Base-by-base conservation (phyloP, 2,329 filamentous ascomycete species). In the Colletotrichum somersetense region DNA sequence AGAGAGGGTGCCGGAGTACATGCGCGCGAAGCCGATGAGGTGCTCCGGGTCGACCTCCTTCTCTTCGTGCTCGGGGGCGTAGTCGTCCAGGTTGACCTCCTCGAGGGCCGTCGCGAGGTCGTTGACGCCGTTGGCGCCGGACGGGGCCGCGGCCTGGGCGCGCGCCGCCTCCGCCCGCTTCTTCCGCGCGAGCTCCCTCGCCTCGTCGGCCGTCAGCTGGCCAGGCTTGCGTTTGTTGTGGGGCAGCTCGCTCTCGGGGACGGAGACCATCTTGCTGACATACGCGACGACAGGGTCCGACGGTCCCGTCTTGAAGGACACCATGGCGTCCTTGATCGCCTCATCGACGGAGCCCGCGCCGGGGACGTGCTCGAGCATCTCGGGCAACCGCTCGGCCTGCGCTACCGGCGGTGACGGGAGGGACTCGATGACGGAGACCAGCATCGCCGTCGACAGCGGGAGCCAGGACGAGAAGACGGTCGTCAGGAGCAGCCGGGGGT, bases 251-350 rank as follows among this genome's bases (percentile, higher is more conserved):
- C 94, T 98, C 78, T 97, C 94, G 0, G 95, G 96, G 16, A 99
- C 88, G 0, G 96, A 96, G 1, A 98, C 93, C 95, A 99, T 98
- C 81, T 99, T 99, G 83, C 96, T 98, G 73, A 99, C 93, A 75
- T 97, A 99, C 11, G 94, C 96, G 1, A 99, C 94, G 0, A 97
- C 91, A 0, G 96, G 95, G 69, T 93, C 92, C 0, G 91, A 87
- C 50, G 89, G 86, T 0, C 86, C 87, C 4, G 89, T 89, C 77
- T 93, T 93, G 79, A 97, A 98, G 0, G 91, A 87, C 2, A 93
- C 83, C 91, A 98, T 96, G 6, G 96, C 94, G n/a, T 92, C 86
- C 76, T 90, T 92, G 66, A 98, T 84, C 8, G 86, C 83, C 1
- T 88, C 83, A 65, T 93, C 90, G 57, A 98, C 91, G 76, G 90